Evolutionary conservation across 2,329 filamentous ascomycete genomes (phyloP), one percentile per base, ranked within the genome.

Genomic region (Fusarium robinianum): DNA sequence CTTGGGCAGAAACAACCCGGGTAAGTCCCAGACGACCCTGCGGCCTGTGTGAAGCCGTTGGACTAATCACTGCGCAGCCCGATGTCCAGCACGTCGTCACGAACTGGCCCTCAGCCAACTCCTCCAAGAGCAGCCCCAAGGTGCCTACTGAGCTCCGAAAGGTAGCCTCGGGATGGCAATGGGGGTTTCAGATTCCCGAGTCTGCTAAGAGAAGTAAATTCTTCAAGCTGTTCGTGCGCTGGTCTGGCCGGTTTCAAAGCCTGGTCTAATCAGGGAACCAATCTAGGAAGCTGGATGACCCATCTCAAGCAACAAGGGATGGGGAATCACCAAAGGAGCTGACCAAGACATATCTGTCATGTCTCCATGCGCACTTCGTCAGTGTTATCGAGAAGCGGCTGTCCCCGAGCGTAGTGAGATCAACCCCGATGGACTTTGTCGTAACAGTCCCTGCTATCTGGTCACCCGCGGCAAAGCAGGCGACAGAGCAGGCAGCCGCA

Each of bases 361-460:
- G 70, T 18, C 67, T 79, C 5, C 71, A 74, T n/a, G 61, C 67
- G 5, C 72, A 81, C 49, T 73, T 79, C 4, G 65, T 75, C 47
- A 65, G 68, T 32, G 67, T 70, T 1, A 60, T 81, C 11, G 63
- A 70, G 27, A 61, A 68, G 25, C 67, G 69, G 5, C 58, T 80
- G 2, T 72, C 73, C 3, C 59, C 62, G 1, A 65, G 65, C 2
- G 67, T 75, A 14, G 62, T 78, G 5, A 63, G 64, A 4, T 70
- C 64, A 12, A 78, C 67, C 0, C 68, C 72, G 0, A 69, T 79
- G 49, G 72, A 81, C 40, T 80, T 79, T 42, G 71, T 81, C 30
- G 64, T 82, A 14, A 80, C 79, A 0, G 78, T 82, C 1, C 79
- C 79, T 1, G 78, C 79, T 5, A 77, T 83, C 6, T 83, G 79